These are phyloP conservation scores for Rhizopogon sp. DNA, from an alignment of 768 basidiomycete species.

Conservation along the genomic window DNA sequence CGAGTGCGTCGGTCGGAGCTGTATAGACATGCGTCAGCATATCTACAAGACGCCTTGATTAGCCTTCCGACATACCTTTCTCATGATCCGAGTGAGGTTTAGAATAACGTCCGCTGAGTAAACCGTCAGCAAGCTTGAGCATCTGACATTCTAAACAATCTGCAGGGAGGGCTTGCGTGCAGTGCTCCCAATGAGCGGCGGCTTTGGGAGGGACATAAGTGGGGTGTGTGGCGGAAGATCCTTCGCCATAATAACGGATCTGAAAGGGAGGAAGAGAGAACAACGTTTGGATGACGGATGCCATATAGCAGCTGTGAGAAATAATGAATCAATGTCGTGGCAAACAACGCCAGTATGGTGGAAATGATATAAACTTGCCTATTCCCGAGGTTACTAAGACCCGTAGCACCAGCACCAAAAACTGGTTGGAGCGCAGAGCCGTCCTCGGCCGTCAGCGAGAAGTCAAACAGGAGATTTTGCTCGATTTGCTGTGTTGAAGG, in stretches of 20 bases:
- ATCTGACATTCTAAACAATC: conserved; percentile 95
- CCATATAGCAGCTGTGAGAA: conserved; percentile 85
- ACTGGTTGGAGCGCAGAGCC: conserved; percentile 86
- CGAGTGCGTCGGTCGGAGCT: conserved; percentile 28
- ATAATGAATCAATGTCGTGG: neutral
- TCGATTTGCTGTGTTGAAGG: conserved; percentile 72
- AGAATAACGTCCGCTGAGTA: conserved; percentile 90
- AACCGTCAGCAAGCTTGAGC: conserved; percentile 86
- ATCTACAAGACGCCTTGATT: conserved; percentile 8
- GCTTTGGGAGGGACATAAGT: conserved; percentile 26
- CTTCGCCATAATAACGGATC: conserved; percentile 52
- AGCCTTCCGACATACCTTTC: conserved; percentile 1
- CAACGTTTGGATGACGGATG: conserved; percentile 82
- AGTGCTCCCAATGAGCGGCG: conserved; percentile 51
- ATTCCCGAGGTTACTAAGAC: conserved; percentile 89
- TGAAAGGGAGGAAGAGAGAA: conserved; percentile 81
- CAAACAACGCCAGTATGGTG: neutral
- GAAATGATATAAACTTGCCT: conserved; percentile 38
- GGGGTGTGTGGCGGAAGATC: conserved; percentile 7
- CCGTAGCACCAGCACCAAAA: conserved; percentile 86
- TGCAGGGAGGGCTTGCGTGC: conserved; percentile 66
- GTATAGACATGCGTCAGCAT: conserved; percentile 4
- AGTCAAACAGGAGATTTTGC: conserved; percentile 92
- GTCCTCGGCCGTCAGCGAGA: conserved; percentile 81
- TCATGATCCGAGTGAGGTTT: conserved; percentile 41